Conservation (phyloP, 192 early-diverging fungal genomes). For the Cetraspora pellucida region DNA sequence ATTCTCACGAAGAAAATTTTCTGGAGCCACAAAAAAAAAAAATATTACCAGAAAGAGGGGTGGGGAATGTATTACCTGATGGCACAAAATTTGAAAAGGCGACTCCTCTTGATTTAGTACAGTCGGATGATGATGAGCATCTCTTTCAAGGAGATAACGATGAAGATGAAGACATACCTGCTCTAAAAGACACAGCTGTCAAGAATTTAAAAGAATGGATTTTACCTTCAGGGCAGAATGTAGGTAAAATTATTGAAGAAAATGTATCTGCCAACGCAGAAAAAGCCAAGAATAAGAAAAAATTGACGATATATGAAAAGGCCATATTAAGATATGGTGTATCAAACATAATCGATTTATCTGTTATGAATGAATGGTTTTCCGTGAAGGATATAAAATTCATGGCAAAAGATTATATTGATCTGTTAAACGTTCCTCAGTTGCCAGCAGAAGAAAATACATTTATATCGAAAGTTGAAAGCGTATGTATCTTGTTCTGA, state of each 20-base stretch:
- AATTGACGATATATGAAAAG: constrained; percentile 14
- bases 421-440: constrained; percentile 22
- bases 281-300: constrained; percentile 28
- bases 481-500: constrained; percentile 19
- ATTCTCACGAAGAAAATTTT: constrained; percentile 3
- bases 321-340: constrained; percentile 33
- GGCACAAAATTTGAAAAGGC: background rate
- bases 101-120: background rate
- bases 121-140: background rate
- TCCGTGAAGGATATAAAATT: constrained; percentile 34
- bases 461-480: constrained; percentile 17
- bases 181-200: constrained; percentile 3
- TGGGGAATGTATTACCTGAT: background rate
- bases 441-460: constrained; percentile 17
- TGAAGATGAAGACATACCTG: constrained; percentile 15
- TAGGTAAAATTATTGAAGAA: constrained; percentile 21
- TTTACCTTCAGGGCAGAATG: constrained; percentile 30
- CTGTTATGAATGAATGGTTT: constrained; percentile 31
- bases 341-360: constrained; percentile 35
- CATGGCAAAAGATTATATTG: constrained; percentile 21
- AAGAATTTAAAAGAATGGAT: constrained; percentile 24
- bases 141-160: background rate
- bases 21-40: constrained; percentile 1
- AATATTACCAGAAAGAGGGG: background rate
- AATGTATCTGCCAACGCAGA: constrained; percentile 22